Evolutionary conservation across 139 green algal genomes (phyloP).

Genomic region (Pleodorina starrii): DNA sequence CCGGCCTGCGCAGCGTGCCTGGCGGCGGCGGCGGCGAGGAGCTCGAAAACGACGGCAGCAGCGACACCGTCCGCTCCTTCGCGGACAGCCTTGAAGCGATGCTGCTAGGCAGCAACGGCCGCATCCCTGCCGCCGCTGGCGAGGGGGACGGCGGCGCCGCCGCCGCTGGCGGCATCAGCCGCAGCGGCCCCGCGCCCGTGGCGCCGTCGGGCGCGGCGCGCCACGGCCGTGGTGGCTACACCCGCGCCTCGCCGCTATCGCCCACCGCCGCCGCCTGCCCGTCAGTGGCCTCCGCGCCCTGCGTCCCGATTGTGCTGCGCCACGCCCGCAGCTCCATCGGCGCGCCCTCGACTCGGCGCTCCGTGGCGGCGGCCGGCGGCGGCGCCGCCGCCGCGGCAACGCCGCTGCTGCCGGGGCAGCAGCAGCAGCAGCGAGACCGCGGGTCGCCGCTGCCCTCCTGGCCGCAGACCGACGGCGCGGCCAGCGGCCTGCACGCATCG

Average conservation of each 20-base stretch:
- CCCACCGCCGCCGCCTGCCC: no score
- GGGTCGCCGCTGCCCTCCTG: not conserved
- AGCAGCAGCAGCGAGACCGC: no score
- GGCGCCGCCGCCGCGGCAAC: not conserved
- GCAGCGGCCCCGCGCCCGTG: not conserved
- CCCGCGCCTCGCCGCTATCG: not conserved
- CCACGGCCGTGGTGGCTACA: not conserved
- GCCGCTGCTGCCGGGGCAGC: not conserved
- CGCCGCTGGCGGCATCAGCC: no score
- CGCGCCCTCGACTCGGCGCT: not conserved
- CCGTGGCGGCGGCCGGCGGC: not conserved
- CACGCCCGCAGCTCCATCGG: constrained; percentile 17
- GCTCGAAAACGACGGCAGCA: constrained; percentile 24
- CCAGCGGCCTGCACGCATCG: not conserved
- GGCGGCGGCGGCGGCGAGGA: not conserved
- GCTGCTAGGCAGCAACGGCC: not conserved
- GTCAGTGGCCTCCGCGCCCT: not conserved
- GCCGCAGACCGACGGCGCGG: not conserved
- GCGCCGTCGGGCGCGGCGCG: not conserved
- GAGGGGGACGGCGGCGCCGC: no score
- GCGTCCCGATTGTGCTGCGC: not conserved
- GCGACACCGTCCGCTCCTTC: constrained; percentile 24
- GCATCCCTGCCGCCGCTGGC: not conserved
- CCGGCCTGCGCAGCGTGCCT: not conserved
- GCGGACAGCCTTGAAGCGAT: constrained; percentile 38